Evolutionary conservation across 805 yeast species (phyloP).

Genomic region (Candida nanaspora): DNA sequence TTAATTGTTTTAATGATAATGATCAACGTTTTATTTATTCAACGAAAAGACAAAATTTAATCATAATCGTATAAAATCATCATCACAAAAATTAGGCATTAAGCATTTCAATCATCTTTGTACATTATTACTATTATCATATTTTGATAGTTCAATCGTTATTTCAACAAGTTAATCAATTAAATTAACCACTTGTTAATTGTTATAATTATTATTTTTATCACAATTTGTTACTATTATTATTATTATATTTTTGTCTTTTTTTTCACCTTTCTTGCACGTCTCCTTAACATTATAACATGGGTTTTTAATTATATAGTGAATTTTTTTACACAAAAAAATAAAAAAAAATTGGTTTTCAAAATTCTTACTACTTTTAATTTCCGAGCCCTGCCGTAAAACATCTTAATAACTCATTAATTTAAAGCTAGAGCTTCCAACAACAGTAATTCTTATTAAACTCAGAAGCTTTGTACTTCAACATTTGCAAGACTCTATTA

Average conservation of each 20-base stretch:
- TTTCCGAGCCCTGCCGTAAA: too few species aligned
- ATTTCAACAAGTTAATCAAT: too few species aligned
- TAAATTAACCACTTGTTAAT: neutral
- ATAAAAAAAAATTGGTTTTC: neutral
- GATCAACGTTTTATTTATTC: neutral
- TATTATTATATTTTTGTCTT: neutral
- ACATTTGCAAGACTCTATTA: too few species aligned
- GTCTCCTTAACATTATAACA: neutral
- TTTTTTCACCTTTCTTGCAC: neutral
- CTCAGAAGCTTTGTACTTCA: too few species aligned
- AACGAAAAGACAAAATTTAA: neutral
- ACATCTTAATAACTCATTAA: too few species aligned
- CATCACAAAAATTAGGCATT: too few species aligned
- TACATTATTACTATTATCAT: neutral
- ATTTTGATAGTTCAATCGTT: too few species aligned
- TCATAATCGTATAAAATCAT: too few species aligned
- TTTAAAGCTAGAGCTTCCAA: too few species aligned
- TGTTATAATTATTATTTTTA: neutral
- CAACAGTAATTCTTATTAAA: too few species aligned
- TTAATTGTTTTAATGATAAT: conserved; percentile 16
- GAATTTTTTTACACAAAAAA: neutral
- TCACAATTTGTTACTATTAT: too few species aligned
- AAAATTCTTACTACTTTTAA: neutral
- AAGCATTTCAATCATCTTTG: neutral
- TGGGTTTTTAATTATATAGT: conserved; percentile 1